These are phyloP conservation scores for Neospermospora avenae DNA, from an alignment of 2,329 filamentous ascomycete species.

Conservation along the genomic window DNA sequence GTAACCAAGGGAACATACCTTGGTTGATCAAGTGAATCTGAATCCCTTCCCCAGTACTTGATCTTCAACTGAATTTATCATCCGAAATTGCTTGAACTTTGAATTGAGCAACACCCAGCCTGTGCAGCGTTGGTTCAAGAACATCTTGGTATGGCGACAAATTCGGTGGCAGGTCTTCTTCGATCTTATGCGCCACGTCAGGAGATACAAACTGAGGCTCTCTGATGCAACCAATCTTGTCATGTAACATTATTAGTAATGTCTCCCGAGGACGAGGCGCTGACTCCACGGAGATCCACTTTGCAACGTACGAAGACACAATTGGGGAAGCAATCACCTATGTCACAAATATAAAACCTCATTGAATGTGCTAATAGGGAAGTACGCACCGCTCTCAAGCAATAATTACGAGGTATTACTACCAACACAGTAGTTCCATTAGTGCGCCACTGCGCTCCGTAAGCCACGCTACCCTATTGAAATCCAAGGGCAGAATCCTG, in stretches of 20 bases:
- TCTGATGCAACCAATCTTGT: not conserved
- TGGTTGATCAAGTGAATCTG: not conserved
- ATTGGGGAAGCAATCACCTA: no score
- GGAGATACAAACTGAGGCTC: conserved; percentile 3
- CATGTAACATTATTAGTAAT: not conserved
- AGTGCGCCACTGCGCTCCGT: no score
- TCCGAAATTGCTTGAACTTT: not conserved
- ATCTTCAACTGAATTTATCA: not conserved
- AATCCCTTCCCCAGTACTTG: not conserved
- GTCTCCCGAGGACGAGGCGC: not conserved
- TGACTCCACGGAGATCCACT: not conserved
- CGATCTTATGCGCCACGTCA: not conserved
- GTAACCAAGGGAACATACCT: not conserved
- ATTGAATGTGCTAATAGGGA: not conserved
- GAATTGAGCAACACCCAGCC: conserved; percentile 1
- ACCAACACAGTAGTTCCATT: not conserved
- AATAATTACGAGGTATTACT: not conserved
- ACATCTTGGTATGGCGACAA: conserved; percentile 3
- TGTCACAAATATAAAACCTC: not conserved
- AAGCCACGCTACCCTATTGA: no score
- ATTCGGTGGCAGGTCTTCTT: conserved; percentile 1
- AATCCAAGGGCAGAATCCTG: not conserved
- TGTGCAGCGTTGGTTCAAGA: not conserved
- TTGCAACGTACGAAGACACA: conserved; percentile 4
- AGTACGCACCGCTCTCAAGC: not conserved